A percentile compares a stretch with the other conserved stretches of the same genome.
Conservation (phyloP, 1,284 basidiomycete genomes). For the Ceratobasidium sp. region DNA sequence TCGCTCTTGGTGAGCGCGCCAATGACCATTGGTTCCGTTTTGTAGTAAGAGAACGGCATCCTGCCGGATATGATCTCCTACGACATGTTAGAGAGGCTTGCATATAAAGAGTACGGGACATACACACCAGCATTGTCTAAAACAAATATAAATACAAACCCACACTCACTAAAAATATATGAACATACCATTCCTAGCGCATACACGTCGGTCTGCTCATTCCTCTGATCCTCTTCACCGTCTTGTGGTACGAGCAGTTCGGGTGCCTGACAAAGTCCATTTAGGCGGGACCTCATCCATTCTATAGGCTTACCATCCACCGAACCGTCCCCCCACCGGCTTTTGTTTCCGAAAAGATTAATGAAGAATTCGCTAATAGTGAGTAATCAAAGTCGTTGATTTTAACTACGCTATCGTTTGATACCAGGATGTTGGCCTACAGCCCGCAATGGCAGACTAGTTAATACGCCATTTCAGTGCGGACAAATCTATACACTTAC, state of each 20-base stretch:
- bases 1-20: neutral
- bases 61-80: neutral
- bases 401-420: neutral
- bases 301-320: constrained; percentile 16
- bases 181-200: constrained; percentile 30
- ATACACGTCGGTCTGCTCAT: constrained; percentile 18
- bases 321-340: constrained; percentile 20
- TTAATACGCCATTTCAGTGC: too few species aligned
- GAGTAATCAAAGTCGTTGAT: constrained; percentile 32
- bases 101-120: neutral
- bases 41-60: neutral
- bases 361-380: neutral
- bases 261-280: neutral
- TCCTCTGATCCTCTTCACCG: neutral
- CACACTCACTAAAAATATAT: neutral
- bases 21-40: neutral
- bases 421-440: constrained; percentile 15
- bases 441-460: too few species aligned
- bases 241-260: constrained; percentile 7
- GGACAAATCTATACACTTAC: neutral
- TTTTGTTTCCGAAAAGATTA: constrained; percentile 30
- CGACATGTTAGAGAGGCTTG: neutral
- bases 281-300: neutral
- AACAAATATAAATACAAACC: neutral
- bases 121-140: constrained; percentile 2